phyloP scores from a whole-genome alignment of 768 basidiomycete species.

The Dioszegia crocea region DNA sequence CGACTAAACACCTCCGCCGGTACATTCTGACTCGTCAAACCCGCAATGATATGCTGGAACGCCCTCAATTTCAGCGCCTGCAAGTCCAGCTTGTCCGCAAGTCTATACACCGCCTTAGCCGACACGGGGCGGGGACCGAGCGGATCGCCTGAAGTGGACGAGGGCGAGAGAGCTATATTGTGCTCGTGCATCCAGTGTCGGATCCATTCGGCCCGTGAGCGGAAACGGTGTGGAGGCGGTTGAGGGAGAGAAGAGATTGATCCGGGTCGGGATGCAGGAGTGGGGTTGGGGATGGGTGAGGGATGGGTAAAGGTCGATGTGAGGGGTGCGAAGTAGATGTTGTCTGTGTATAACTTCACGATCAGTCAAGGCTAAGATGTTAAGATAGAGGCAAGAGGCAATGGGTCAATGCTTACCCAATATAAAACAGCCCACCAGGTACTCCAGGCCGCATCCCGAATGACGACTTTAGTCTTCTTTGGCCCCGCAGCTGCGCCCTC shows the following conservation, averaged over 20 bases:
- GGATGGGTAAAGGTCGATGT: conserved; percentile 62
- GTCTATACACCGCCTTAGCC: conserved; percentile 75
- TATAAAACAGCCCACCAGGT: conserved; percentile 69
- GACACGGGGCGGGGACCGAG: conserved; percentile 69
- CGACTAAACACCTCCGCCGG: conserved; percentile 80
- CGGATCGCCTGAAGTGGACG: conserved; percentile 50
- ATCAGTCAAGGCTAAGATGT: not conserved
- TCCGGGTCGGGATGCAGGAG: conserved; percentile 7
- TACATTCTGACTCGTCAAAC: conserved; percentile 72
- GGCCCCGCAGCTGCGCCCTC: conserved; percentile 51
- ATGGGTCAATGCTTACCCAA: conserved; percentile 61
- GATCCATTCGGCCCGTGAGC: conserved; percentile 61
- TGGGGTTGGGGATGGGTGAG: conserved; percentile 8
- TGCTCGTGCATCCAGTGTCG: conserved; percentile 59
- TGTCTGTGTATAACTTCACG: conserved; percentile 73
- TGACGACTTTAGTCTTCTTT: conserved; percentile 57
- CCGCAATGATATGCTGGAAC: conserved; percentile 73
- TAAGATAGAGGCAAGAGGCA: not conserved
- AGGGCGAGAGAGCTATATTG: conserved; percentile 9
- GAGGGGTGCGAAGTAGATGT: conserved; percentile 75
- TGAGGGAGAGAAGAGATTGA: conserved; percentile 8
- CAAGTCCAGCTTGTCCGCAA: conserved; percentile 74
- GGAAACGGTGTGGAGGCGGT: conserved; percentile 5
- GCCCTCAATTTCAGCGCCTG: conserved; percentile 69
- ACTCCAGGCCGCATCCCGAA: conserved; percentile 60